Percentiles rank a stretch among this genome's conserved stretches.
Conservation (phyloP, 352 stramenopile species). For the Pythium aristosporum region DNA sequence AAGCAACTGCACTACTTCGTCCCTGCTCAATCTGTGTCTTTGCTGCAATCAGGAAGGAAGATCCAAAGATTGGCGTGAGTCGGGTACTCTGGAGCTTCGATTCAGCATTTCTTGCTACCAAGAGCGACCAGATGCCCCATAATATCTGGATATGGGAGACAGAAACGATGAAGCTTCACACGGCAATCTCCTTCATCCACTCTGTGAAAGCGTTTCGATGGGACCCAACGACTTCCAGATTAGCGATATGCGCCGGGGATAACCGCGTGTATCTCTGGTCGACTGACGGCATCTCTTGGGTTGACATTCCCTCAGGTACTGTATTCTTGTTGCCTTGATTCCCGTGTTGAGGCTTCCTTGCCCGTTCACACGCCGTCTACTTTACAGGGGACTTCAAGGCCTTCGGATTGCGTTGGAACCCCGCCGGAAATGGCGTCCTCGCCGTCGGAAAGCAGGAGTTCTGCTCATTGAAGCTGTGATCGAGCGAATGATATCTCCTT, state of each 20-base stretch:
- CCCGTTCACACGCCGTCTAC: neutral
- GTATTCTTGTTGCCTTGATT: conserved; percentile 15
- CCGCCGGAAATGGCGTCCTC: conserved; percentile 47
- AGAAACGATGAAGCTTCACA: conserved; percentile 67
- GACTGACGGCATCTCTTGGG: conserved; percentile 60
- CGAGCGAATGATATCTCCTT: neutral
- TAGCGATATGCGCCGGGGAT: conserved; percentile 60
- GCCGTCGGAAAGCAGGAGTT: conserved; percentile 67
- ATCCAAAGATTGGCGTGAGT: conserved; percentile 71
- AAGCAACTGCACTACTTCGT: neutral
- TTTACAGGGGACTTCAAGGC: conserved; percentile 63
- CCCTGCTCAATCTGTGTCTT: neutral
- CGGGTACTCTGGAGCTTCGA: conserved; percentile 67
- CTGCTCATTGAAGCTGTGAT: conserved; percentile 58
- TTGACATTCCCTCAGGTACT: conserved; percentile 54
- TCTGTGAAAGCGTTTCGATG: conserved; percentile 61
- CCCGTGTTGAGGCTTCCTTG: neutral
- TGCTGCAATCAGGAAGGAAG: conserved; percentile 51
- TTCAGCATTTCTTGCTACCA: conserved; percentile 68
- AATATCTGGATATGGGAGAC: conserved; percentile 86
- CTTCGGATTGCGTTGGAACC: conserved; percentile 64
- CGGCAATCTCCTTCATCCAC: conserved; percentile 62
- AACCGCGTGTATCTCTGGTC: conserved; percentile 78
- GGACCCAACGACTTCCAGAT: conserved; percentile 44
- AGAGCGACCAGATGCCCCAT: conserved; percentile 81